Evolutionary conservation across 1,284 basidiomycete genomes (phyloP).

Genomic region (Puccinia triticina): DNA sequence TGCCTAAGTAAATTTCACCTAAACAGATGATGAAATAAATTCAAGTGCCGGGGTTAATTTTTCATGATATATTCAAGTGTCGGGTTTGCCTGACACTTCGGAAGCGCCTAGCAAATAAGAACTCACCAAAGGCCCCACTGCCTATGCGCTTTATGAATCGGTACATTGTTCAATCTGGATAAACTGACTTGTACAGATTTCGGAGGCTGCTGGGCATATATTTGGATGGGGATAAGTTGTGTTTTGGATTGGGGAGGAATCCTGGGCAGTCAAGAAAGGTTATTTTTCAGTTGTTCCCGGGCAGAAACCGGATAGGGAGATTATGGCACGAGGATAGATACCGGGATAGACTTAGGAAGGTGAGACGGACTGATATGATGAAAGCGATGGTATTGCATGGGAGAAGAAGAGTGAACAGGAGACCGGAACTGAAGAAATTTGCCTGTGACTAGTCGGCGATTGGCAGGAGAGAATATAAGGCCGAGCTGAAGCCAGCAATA

Average conservation of each 20-base stretch:
- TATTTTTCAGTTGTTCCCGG: neutral
- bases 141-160: conserved; percentile 40
- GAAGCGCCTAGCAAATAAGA: neutral
- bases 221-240: neutral
- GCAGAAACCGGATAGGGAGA: neutral
- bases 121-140: conserved; percentile 48
- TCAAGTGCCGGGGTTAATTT: neutral
- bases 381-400: conserved; percentile 24
- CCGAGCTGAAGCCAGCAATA: conserved; percentile 14
- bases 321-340: conserved; percentile 8
- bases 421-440: conserved; percentile 6
- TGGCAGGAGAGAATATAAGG: conserved; percentile 29
- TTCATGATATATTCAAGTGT: neutral
- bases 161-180: conserved; percentile 22
- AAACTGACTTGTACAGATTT: neutral
- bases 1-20: conserved; percentile 61
- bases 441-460: conserved; percentile 35
- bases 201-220: neutral
- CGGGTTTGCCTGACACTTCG: neutral
- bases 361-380: conserved; percentile 20
- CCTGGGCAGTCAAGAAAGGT: neutral
- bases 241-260: neutral
- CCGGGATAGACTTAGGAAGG: conserved; percentile 1
- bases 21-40: neutral
- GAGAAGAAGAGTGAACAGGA: conserved; percentile 18